phyloP scores from a whole-genome alignment of 2,329 filamentous ascomycete species.

The Furcasterigmium sp. region DNA sequence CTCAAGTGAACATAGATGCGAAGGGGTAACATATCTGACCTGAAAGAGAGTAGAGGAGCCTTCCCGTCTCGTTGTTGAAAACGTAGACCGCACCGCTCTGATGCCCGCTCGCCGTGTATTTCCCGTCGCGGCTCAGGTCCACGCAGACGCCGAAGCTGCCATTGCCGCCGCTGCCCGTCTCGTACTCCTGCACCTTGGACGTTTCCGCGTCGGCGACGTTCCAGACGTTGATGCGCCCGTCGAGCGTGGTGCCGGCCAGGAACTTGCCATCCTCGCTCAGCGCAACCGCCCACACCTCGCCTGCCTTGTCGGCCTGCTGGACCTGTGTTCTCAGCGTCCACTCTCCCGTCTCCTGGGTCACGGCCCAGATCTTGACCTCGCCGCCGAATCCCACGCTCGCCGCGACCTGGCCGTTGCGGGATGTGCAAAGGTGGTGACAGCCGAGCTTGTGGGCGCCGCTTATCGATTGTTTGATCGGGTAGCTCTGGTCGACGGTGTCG shows the following conservation, averaged over 20 bases:
- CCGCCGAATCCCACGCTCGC: slow-evolving; percentile 87
- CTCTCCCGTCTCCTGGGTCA: slow-evolving; percentile 50
- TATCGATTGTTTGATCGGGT: slow-evolving; percentile 75
- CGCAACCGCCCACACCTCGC: slow-evolving; percentile 82
- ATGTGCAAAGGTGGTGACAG: slow-evolving; percentile 80
- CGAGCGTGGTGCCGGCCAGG: slow-evolving; percentile 80
- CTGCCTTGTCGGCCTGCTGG: slow-evolving; percentile 46
- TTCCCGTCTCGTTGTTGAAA: slow-evolving; percentile 87
- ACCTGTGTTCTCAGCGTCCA: slow-evolving; percentile 47
- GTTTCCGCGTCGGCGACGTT: slow-evolving; percentile 53
- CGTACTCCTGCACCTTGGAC: slow-evolving; percentile 72
- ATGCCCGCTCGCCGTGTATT: slow-evolving; percentile 85
- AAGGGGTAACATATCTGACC: slow-evolving; percentile 44
- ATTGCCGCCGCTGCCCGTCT: slow-evolving; percentile 65
- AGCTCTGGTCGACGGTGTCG: slow-evolving; percentile 64
- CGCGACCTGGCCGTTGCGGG: slow-evolving; percentile 63
- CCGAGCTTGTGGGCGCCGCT: slow-evolving; percentile 78
- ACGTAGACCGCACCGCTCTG: slow-evolving; percentile 89
- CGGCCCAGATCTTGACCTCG: slow-evolving; percentile 77
- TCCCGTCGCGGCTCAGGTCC: slow-evolving; percentile 74
- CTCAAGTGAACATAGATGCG: neutral
- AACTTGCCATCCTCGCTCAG: slow-evolving; percentile 79
- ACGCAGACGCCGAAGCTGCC: slow-evolving; percentile 88
- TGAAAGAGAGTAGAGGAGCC: slow-evolving; percentile 79
- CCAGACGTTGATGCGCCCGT: slow-evolving; percentile 88